Evolutionary conservation across 495 filamentous ascomycete genomes (phyloP), one percentile per base, ranked within the genome.

Genomic region (Peziza echinospora): DNA sequence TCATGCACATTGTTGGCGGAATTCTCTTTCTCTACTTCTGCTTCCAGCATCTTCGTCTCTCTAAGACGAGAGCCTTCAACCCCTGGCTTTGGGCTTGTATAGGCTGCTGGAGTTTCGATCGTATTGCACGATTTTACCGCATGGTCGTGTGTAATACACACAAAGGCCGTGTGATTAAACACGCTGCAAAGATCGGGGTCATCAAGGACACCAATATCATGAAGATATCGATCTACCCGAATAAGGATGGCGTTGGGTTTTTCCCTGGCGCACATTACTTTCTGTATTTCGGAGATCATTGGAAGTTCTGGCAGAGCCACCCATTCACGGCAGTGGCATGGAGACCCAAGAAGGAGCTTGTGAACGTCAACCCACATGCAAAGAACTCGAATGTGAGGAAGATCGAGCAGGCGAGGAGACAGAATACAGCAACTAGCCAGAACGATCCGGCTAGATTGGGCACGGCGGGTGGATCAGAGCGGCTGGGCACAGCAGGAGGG

Each of bases 261-360:
- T 58, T 54, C 13, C 65, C 71, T 0, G 71, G 71, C 1, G 63
- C 64, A n/a, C 71, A 74, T 54, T 76, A 70, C 55, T 77, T 68
- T 44, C 44, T 77, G 3, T 74, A 75, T 44, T 63, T 70, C 21
- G 69, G 69, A 0, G 62, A 65, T 43, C 60, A 64, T 5, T 55
- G 65, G 9, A 63, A 59, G 10, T 67, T 66, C 21, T 76, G 72
- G 70, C 69, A 76, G 49, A 73, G 63, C 44, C 74, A 77, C 47
- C 74, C 73, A 0, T 77, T 77, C 48, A 76, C 73, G 0, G 54
- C 76, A 5, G 71, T 69, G 2, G 53, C 58, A 17, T 69, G 65
- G 67, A 58, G 56, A 42, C 30, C 30, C 13, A 37, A 37, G 6
- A 37, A 37, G 30, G 30, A 11, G 13, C 30, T 37, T 4, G 30